phyloP scores from a whole-genome alignment of 208 protist genomes.

The Phytomonas francai region DNA sequence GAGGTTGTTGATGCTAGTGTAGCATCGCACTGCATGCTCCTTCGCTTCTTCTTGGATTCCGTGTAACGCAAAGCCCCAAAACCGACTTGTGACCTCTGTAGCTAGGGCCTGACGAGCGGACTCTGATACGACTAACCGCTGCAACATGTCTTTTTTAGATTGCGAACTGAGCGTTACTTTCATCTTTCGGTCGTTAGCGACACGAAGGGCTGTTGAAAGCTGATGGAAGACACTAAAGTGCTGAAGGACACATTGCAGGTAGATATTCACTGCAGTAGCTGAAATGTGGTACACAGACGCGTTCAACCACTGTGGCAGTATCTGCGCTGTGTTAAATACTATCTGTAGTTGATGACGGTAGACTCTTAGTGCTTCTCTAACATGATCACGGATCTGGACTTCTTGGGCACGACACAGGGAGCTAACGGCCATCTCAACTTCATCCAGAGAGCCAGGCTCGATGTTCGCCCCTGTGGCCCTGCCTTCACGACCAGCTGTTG shows the following conservation, averaged over 20 bases:
- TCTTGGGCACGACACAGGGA: constrained; percentile 36
- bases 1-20: constrained; percentile 52
- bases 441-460: constrained; percentile 26
- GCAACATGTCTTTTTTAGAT: constrained; percentile 27
- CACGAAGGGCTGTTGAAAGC: constrained; percentile 35
- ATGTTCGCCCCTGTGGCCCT: constrained; percentile 14
- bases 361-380: constrained; percentile 22
- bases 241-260: constrained; percentile 34
- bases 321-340: constrained; percentile 40
- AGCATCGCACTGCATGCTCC: constrained; percentile 48
- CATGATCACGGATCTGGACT: constrained; percentile 31
- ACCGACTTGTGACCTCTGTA: constrained; percentile 26
- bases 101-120: constrained; percentile 25
- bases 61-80: constrained; percentile 49
- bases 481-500: neutral
- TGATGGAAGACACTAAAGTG: constrained; percentile 44
- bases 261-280: constrained; percentile 16
- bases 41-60: constrained; percentile 74
- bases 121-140: constrained; percentile 40
- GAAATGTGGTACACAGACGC: constrained; percentile 33
- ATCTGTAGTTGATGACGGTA: constrained; percentile 67
- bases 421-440: constrained; percentile 26
- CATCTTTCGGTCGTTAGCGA: constrained; percentile 30
- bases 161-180: constrained; percentile 57
- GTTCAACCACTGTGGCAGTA: constrained; percentile 36